Conservation (phyloP, 2,329 filamentous ascomycete genomes). For the Sphaerostilbella broomeana region DNA sequence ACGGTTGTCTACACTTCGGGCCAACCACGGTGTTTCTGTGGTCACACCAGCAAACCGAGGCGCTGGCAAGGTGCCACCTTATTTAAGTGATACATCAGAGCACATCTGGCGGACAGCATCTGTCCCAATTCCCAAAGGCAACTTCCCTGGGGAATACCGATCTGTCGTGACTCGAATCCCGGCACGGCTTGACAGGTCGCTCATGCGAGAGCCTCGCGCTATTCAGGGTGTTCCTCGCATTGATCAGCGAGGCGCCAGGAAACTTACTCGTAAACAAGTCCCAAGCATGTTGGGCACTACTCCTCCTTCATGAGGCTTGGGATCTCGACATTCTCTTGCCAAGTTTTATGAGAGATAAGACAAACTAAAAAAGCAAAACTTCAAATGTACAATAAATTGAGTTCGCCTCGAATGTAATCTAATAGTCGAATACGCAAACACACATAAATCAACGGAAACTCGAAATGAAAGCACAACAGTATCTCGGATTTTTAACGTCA, state of each 20-base stretch:
- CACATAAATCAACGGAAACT: background rate
- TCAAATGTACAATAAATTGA: slow-evolving; percentile 13
- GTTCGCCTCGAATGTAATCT: slow-evolving; percentile 14
- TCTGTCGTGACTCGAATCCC: slow-evolving; percentile 61
- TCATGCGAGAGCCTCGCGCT: slow-evolving; percentile 88
- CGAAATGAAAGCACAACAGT: too few relatives aligned
- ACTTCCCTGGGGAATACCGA: slow-evolving; percentile 57
- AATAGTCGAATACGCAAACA: slow-evolving; percentile 11
- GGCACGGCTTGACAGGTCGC: slow-evolving; percentile 71
- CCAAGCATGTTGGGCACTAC: slow-evolving; percentile 40
- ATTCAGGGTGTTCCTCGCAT: slow-evolving; percentile 78
- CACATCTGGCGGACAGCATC: slow-evolving; percentile 71
- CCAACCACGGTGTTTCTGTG: slow-evolving; percentile 44
- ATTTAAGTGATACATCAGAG: slow-evolving; percentile 65
- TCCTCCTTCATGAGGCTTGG: slow-evolving; percentile 33
- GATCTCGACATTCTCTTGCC: too few relatives aligned
- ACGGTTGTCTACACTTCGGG: slow-evolving; percentile 53
- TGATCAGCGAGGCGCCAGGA: slow-evolving; percentile 43
- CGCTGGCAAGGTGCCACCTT: slow-evolving; percentile 44
- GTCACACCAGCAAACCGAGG: slow-evolving; percentile 31
- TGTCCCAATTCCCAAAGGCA: slow-evolving; percentile 53
- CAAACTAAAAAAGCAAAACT: slow-evolving; percentile 1
- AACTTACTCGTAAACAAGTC: slow-evolving; percentile 51
- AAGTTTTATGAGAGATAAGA: background rate
- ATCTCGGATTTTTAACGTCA: too few relatives aligned